Evolutionary conservation across 257 asterid genomes (phyloP).

Genomic region (Rhazya stricta): DNA sequence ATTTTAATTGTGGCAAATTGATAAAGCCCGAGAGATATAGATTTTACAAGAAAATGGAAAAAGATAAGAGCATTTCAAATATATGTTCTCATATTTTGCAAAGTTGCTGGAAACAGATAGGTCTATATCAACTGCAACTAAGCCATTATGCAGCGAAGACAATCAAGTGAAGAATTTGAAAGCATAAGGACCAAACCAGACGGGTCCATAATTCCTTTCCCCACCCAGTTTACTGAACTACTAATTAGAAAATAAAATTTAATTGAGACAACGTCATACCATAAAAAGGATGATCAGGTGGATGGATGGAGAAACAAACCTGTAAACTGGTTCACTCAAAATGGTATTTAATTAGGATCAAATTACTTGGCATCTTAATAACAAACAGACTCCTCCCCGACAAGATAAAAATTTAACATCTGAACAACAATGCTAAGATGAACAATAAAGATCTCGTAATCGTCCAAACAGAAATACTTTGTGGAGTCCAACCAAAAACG

Average conservation of each 20-base stretch:
- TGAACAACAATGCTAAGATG: not conserved
- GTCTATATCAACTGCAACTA: not conserved
- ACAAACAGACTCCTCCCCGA: not conserved
- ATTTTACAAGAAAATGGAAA: not conserved
- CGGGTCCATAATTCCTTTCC: not conserved
- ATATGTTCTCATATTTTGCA: not conserved
- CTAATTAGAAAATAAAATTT: not conserved
- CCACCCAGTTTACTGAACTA: too few species aligned
- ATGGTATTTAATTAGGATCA: not conserved
- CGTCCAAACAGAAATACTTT: not conserved
- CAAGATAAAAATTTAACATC: not conserved
- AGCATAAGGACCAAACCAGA: conserved; percentile 1
- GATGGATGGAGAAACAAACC: conserved; percentile 1
- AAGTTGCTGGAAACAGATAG: not conserved
- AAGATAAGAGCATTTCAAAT: not conserved
- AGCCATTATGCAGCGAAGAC: not conserved
- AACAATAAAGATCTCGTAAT: not conserved
- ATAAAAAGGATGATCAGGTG: not conserved
- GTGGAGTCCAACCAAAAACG: not conserved
- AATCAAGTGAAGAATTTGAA: not conserved
- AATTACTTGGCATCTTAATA: not conserved
- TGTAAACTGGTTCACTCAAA: not conserved
- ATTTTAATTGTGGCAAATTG: not conserved
- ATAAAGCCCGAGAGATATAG: not conserved
- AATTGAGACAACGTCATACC: not conserved